Base-by-base conservation (phyloP, 2,329 filamentous ascomycete genomes). In the Penicillium rolfsii region DNA sequence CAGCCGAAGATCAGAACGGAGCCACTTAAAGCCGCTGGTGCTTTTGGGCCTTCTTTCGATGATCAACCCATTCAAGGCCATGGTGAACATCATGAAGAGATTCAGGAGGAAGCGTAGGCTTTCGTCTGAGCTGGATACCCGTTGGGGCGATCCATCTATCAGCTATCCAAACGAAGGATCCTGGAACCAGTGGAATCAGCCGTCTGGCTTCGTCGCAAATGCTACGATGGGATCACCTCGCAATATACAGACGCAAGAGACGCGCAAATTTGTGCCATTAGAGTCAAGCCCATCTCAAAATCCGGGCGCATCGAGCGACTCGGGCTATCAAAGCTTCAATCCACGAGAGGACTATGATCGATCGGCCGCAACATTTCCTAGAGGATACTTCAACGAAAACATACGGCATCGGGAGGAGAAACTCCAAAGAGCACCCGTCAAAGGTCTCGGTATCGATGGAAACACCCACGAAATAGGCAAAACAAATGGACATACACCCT, bases 111-210 rank as follows among this genome's bases (percentile, higher is more conserved):
- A 75, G 64, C 72, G 72, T 53, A 71, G 70, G 62, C 63, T 77
- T 6, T 74, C 75, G 3, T 75, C 74, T 1, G 71, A 76, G 35
- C 62, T 79, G 40, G 72, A 79, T 64, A 68, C 74, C 33, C 74
- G 76, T 63, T 79, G 76, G 73, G 77, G 77, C 4, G 77, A 79
- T 65, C 65, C 70, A 40, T 65, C 74, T 16, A 79, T 79, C 63
- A 76, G 73, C 26, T 74, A 74, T 65, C 77, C 77, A 24, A 77
- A 70, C 41, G 67, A 73, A 41, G 77, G 77, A 26, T 78, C 77
- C n/a, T 79, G 77, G 77, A 79, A 72, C 55, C 72, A 77, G 63
- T 74, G 73, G 68, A 72, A 73, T 50, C 72, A 75, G 46, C 57
- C 64, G 8, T 61, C 72, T 14, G 59, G 52, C 33, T 62, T 64